Conservation (phyloP, 108 stramenopile species). For the Cyclotella kingstonii region DNA sequence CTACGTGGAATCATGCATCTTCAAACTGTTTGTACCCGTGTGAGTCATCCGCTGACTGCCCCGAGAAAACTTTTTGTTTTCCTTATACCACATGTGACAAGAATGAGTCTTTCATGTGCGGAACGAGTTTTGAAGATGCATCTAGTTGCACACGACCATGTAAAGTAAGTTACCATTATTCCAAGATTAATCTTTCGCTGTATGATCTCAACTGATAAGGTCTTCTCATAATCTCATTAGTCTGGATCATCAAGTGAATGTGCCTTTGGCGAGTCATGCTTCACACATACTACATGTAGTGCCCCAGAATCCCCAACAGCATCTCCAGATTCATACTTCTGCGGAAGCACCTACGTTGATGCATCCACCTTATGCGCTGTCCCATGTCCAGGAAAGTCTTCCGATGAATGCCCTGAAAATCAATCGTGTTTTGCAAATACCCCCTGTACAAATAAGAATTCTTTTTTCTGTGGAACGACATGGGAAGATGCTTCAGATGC, state of each 20-base stretch:
- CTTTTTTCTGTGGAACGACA: slow-evolving; percentile 70
- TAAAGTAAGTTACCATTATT: slow-evolving; percentile 1
- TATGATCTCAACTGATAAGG: neutral
- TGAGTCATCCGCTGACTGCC: slow-evolving; percentile 64
- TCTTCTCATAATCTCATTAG: neutral
- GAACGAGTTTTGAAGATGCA: slow-evolving; percentile 46
- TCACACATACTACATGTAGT: slow-evolving; percentile 32
- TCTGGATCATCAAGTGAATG: slow-evolving; percentile 25
- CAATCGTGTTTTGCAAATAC: slow-evolving; percentile 38
- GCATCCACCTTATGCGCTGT: slow-evolving; percentile 53
- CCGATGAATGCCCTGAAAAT: slow-evolving; percentile 26
- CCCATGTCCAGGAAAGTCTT: slow-evolving; percentile 54
- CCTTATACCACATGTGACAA: slow-evolving; percentile 42
- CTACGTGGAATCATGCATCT: slow-evolving; percentile 79
- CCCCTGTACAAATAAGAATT: slow-evolving; percentile 21
- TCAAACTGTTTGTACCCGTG: slow-evolving; percentile 61
- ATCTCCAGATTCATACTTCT: slow-evolving; percentile 52
- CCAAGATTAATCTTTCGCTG: neutral
- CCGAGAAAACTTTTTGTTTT: slow-evolving; percentile 47
- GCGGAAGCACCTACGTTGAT: slow-evolving; percentile 74
- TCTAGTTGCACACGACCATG: slow-evolving; percentile 35
- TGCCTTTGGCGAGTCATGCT: slow-evolving; percentile 34
- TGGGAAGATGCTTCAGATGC: slow-evolving; percentile 77
- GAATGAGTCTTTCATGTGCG: slow-evolving; percentile 45
- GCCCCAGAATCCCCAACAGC: neutral